These are phyloP conservation scores for Colletotrichum salicis DNA, from an alignment of 2,329 filamentous ascomycete genomes.

Conservation along the genomic window DNA sequence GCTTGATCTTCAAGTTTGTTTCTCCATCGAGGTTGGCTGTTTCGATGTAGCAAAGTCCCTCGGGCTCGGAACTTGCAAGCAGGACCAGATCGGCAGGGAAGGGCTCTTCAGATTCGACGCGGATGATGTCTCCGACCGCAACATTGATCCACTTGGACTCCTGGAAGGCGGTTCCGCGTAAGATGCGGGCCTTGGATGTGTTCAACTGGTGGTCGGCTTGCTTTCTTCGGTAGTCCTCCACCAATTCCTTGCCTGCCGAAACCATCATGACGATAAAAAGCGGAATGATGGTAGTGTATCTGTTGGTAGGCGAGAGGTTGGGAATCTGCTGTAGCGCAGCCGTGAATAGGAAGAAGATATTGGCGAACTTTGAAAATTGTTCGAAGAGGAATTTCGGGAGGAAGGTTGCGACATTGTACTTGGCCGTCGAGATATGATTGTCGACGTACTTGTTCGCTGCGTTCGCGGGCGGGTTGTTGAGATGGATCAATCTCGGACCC, in stretches of 20 bases:
- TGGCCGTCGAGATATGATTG: conserved; percentile 97
- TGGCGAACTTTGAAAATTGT: conserved; percentile 99
- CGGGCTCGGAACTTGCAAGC: conserved; percentile 93
- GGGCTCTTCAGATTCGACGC: conserved; percentile 92
- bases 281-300: conserved; percentile 96
- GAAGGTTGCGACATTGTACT: conserved; percentile 95
- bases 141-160: conserved; percentile 96
- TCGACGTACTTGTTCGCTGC: conserved; percentile 88
- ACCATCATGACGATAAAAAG: conserved; percentile 88
- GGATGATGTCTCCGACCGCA: conserved; percentile 88
- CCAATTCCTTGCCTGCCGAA: conserved; percentile 93
- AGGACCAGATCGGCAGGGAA: conserved; percentile 95
- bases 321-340: conserved; percentile 95
- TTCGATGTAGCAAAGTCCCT: conserved; percentile 98
- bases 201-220: conserved; percentile 89
- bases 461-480: conserved; percentile 97
- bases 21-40: conserved; percentile 98
- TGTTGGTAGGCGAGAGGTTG: conserved; percentile 92
- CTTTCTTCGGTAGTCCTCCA: conserved; percentile 93
- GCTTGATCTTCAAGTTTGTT: conserved; percentile 99
- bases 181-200: conserved; percentile 82
- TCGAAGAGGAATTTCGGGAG: conserved; percentile 97
- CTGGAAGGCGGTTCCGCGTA: conserved; percentile 85
- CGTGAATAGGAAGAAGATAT: conserved; percentile 99
- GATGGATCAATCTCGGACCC: conserved; percentile 89